A percentile compares a stretch with the other conserved stretches of the same genome.
phyloP scores from a whole-genome alignment of 2,329 filamentous ascomycete genomes.

The Fusarium anthophilum region DNA sequence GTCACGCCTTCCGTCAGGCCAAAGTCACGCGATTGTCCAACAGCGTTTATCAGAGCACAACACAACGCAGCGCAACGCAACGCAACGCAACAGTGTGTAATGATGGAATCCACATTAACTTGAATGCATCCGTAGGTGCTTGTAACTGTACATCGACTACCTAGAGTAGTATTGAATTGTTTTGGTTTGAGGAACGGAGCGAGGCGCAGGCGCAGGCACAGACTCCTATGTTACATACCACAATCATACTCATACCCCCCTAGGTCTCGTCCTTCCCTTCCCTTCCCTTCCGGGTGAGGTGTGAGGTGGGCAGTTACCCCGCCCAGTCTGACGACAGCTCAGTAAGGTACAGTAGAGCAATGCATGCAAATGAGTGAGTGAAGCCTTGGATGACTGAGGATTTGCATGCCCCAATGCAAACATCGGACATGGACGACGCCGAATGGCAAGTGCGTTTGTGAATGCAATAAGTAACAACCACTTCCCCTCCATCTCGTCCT shows the following conservation, averaged over 20 bases:
- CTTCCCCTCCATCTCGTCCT: constrained; percentile 41
- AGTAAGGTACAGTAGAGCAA: constrained; percentile 32
- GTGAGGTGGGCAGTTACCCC: constrained; percentile 50
- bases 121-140: constrained; percentile 3
- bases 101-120: neutral
- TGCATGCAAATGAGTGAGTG: neutral
- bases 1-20: constrained; percentile 45
- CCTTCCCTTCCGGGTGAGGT: constrained; percentile 27
- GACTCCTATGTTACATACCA: neutral
- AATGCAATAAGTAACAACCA: constrained; percentile 50
- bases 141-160: neutral
- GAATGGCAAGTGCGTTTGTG: constrained; percentile 25
- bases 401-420: constrained; percentile 13
- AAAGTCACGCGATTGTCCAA: constrained; percentile 46
- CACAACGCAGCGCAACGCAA: neutral
- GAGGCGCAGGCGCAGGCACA: constrained; percentile 32
- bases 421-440: constrained; percentile 28
- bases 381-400: constrained; percentile 31
- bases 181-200: constrained; percentile 6
- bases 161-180: constrained; percentile 1
- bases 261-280: constrained; percentile 23
- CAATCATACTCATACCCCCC: constrained; percentile 20
- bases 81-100: neutral
- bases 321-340: constrained; percentile 56
- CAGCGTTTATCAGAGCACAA: neutral